phyloP scores from a whole-genome alignment of 1,284 basidiomycete genomes.

The Heterobasidion occidentale region DNA sequence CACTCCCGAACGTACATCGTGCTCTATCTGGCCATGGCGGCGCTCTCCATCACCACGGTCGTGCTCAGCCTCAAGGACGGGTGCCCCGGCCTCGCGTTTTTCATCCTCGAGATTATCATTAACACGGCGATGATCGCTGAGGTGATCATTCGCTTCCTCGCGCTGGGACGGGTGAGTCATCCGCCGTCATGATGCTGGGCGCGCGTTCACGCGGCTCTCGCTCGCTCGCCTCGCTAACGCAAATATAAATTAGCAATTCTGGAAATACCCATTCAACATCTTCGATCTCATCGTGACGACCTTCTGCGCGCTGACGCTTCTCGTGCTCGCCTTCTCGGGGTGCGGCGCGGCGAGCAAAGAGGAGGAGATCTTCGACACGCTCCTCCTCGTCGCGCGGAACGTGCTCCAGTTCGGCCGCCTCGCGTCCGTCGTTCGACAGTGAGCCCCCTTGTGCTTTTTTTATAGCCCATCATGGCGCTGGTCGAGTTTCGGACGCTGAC shows the following conservation, averaged over 20 bases:
- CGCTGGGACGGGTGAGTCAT: constrained; percentile 75
- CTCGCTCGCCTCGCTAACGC: no score
- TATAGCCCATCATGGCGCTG: not conserved
- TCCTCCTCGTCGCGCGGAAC: constrained; percentile 85
- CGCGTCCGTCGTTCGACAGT: constrained; percentile 88
- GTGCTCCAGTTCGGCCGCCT: constrained; percentile 86
- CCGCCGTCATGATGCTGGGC: not conserved
- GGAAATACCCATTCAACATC: constrained; percentile 86
- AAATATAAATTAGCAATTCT: constrained; percentile 71
- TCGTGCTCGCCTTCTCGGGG: constrained; percentile 78
- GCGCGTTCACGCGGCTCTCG: not conserved
- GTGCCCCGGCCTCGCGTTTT: constrained; percentile 78
- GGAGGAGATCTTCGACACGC: constrained; percentile 87
- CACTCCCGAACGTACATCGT: constrained; percentile 77
- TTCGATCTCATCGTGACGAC: constrained; percentile 80
- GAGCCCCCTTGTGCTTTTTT: constrained; percentile 21
- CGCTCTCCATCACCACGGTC: constrained; percentile 83
- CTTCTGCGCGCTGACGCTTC: constrained; percentile 82
- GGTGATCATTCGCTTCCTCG: constrained; percentile 81
- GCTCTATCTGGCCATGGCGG: constrained; percentile 87
- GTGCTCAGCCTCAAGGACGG: constrained; percentile 78
- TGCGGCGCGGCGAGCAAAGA: constrained; percentile 74
- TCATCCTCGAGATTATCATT: constrained; percentile 85
- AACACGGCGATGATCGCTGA: constrained; percentile 91
- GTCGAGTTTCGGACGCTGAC: not conserved